phyloP scores from a whole-genome alignment of 1,284 basidiomycete species.

The Ustilago hordei region DNA sequence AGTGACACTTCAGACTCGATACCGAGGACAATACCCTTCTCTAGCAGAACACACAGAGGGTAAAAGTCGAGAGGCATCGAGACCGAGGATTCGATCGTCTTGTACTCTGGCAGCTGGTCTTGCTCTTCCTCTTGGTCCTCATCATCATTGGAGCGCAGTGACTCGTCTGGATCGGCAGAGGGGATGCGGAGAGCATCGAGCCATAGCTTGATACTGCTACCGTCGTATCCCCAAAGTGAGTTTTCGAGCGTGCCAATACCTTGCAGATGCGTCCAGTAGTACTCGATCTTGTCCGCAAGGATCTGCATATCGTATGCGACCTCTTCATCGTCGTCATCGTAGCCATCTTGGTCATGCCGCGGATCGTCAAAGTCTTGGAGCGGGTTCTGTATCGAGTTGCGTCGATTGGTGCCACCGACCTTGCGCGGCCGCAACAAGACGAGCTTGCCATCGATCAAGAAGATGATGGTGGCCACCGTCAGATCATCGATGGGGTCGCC shows the following conservation, averaged over 20 bases:
- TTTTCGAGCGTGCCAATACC: conserved; percentile 94
- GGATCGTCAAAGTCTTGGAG: conserved; percentile 33
- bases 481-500: conserved; percentile 95
- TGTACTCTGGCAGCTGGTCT: conserved; percentile 69
- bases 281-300: conserved; percentile 93
- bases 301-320: conserved; percentile 98
- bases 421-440: conserved; percentile 77
- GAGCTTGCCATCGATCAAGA: conserved; percentile 93
- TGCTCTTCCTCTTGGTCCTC: conserved; percentile 60
- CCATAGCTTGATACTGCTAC: conserved; percentile 89
- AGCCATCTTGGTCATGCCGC: conserved; percentile 15
- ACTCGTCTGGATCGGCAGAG: conserved; percentile 27
- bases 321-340: conserved; percentile 78
- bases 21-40: conserved; percentile 97
- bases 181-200: conserved; percentile 90
- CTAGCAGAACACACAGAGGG: conserved; percentile 94
- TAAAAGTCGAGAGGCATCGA: conserved; percentile 93
- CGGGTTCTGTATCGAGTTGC: conserved; percentile 1
- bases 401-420: conserved; percentile 19
- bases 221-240: conserved; percentile 97
- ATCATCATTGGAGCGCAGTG: conserved; percentile 21
- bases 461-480: conserved; percentile 91
- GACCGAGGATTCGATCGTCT: conserved; percentile 89
- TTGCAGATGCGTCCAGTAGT: conserved; percentile 96
- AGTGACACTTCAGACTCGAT: conserved; percentile 87